Percentiles rank a stretch among this genome's conserved stretches.
phyloP scores from a whole-genome alignment of 208 protist species.

The Leishmania amazonensis region DNA sequence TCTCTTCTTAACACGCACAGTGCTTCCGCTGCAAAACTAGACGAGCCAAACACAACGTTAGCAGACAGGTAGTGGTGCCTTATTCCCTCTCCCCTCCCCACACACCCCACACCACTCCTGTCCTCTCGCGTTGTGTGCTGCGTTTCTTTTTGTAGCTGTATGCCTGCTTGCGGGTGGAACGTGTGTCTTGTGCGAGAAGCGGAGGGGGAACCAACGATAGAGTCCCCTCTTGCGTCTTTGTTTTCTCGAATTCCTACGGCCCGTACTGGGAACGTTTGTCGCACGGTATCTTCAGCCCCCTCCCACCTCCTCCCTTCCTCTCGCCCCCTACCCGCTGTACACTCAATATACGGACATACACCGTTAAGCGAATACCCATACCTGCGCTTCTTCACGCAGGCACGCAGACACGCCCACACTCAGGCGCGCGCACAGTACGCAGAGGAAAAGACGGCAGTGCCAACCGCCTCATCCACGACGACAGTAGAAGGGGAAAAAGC shows the following conservation, averaged over 20 bases:
- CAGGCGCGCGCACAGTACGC: neutral
- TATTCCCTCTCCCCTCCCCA: neutral
- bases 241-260: neutral
- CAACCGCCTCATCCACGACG: neutral
- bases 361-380: neutral
- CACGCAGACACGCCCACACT: neutral
- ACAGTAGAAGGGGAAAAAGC: neutral
- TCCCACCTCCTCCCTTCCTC: neutral
- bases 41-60: neutral
- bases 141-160: neutral
- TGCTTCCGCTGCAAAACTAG: neutral
- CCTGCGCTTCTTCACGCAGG: neutral
- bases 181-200: neutral
- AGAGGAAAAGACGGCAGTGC: neutral
- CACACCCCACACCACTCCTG: neutral
- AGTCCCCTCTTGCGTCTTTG: neutral
- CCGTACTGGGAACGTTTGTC: neutral
- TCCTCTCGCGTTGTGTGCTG: neutral
- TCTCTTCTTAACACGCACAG: neutral
- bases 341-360: neutral
- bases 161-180: neutral
- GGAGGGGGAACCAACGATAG: neutral
- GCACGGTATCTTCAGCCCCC: neutral
- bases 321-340: neutral
- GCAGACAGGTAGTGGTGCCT: neutral